phyloP scores from a whole-genome alignment of 1,139 yeast genomes.

The Magnusiomyces paraingens region DNA sequence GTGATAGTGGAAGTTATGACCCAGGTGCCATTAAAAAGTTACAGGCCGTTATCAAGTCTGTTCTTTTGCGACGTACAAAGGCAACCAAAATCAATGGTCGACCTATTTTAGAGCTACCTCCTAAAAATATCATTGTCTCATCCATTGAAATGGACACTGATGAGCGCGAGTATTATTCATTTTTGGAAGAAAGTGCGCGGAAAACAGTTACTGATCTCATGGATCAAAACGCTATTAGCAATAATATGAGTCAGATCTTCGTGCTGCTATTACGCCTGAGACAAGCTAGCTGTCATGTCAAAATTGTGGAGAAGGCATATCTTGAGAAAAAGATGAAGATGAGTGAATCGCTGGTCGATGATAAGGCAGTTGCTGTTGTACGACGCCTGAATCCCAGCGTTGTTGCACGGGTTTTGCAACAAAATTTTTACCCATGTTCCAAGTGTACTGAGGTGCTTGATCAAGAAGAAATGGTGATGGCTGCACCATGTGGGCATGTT shows the following conservation, averaged over 20 bases:
- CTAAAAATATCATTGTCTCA: conserved; percentile 46
- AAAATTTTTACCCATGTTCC: conserved; percentile 49
- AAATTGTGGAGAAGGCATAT: conserved; percentile 61
- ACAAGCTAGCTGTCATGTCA: conserved; percentile 86
- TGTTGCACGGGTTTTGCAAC: conserved; percentile 21
- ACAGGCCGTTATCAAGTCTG: conserved; percentile 69
- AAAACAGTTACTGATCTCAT: conserved; percentile 49
- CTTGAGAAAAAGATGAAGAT: conserved; percentile 9
- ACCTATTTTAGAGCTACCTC: conserved; percentile 63
- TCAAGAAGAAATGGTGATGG: conserved; percentile 36
- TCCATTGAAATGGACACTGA: conserved; percentile 50
- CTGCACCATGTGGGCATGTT: conserved; percentile 31
- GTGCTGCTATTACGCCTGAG: conserved; percentile 71
- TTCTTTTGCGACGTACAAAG: conserved; percentile 75
- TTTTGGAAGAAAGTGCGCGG: conserved; percentile 54
- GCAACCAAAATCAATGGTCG: conserved; percentile 69
- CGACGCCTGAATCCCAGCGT: conserved; percentile 19
- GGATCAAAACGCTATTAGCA: conserved; percentile 27
- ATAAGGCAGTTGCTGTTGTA: conserved; percentile 19
- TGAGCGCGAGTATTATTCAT: conserved; percentile 46
- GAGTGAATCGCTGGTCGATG: conserved; percentile 14
- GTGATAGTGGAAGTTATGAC: conserved; percentile 19
- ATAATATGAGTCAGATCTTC: conserved; percentile 53
- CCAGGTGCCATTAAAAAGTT: conserved; percentile 50
- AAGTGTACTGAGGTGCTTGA: conserved; percentile 59